phyloP scores from a whole-genome alignment of 2,329 filamentous ascomycete species.

The Botrytis deweyae region DNA sequence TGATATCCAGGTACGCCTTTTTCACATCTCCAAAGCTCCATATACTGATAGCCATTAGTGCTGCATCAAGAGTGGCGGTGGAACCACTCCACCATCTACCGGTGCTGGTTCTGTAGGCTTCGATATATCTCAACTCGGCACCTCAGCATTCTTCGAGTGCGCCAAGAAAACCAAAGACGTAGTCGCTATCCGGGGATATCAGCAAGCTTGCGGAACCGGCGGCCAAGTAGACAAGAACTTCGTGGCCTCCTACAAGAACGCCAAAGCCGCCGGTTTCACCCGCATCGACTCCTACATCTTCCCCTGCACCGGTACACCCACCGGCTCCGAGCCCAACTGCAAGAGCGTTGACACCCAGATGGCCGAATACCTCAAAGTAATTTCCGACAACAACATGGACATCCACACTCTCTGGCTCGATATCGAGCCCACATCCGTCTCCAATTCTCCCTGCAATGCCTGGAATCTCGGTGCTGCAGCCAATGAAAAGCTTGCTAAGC shows the following conservation, averaged over 20 bases:
- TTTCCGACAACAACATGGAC: conserved; percentile 27
- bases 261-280: conserved; percentile 29
- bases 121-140: conserved; percentile 26
- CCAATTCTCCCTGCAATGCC: conserved; percentile 27
- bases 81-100: conserved; percentile 6
- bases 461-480: conserved; percentile 30
- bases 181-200: conserved; percentile 27
- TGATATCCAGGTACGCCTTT: conserved; percentile 22
- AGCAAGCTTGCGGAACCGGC: conserved; percentile 29
- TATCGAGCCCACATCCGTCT: conserved; percentile 28
- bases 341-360: conserved; percentile 30
- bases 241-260: conserved; percentile 28
- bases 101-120: conserved; percentile 20
- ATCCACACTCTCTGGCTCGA: conserved; percentile 34
- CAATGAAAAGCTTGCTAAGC: conserved; percentile 31
- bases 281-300: conserved; percentile 34
- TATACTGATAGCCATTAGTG: conserved; percentile 21
- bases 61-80: conserved; percentile 23
- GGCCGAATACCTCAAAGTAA: conserved; percentile 28
- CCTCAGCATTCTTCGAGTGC: conserved; percentile 26
- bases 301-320: conserved; percentile 33
- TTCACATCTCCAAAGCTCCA: too few relatives aligned
- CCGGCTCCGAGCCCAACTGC: conserved; percentile 28
- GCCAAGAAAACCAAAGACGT: conserved; percentile 26
- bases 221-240: conserved; percentile 30